Evolutionary conservation across 805 yeast genomes (phyloP).

Genomic region (Schizosaccharomyces octosporus): DNA sequence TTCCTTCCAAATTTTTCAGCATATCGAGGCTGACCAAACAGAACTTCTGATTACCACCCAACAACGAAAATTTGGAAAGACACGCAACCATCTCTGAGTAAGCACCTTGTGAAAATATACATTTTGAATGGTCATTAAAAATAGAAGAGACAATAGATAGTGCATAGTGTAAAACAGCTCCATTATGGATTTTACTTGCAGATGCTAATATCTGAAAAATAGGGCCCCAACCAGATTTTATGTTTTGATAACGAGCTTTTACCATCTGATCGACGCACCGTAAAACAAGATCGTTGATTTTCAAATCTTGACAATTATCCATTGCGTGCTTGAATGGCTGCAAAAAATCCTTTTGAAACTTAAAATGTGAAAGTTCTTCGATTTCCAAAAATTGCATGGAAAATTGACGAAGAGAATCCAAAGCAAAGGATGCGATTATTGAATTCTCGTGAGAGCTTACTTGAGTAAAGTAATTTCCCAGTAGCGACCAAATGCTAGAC

Average conservation of each 20-base stretch:
- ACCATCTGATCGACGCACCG: conserved; percentile 78
- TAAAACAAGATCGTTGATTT: conserved; percentile 66
- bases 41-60: conserved; percentile 53
- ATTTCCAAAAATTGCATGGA: conserved; percentile 78
- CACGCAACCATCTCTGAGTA: conserved; percentile 40
- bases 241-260: conserved; percentile 40
- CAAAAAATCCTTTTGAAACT: conserved; percentile 81
- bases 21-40: conserved; percentile 57
- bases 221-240: conserved; percentile 87
- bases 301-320: conserved; percentile 35
- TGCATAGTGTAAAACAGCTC: conserved; percentile 35
- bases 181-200: conserved; percentile 36
- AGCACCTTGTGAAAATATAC: conserved; percentile 46
- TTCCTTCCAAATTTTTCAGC: neutral
- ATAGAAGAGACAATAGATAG: conserved; percentile 39
- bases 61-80: conserved; percentile 63
- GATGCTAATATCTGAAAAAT: conserved; percentile 53
- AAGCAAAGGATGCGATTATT: conserved; percentile 53
- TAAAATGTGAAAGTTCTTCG: conserved; percentile 85
- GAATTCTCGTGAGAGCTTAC: conserved; percentile 61
- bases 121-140: conserved; percentile 33
- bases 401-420: conserved; percentile 80
- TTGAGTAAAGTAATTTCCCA: conserved; percentile 64
- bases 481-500: conserved; percentile 82
- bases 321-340: conserved; percentile 71